Evolutionary conservation across 768 basidiomycete species (phyloP).

Genomic region (Paxillus rubicundulus): DNA sequence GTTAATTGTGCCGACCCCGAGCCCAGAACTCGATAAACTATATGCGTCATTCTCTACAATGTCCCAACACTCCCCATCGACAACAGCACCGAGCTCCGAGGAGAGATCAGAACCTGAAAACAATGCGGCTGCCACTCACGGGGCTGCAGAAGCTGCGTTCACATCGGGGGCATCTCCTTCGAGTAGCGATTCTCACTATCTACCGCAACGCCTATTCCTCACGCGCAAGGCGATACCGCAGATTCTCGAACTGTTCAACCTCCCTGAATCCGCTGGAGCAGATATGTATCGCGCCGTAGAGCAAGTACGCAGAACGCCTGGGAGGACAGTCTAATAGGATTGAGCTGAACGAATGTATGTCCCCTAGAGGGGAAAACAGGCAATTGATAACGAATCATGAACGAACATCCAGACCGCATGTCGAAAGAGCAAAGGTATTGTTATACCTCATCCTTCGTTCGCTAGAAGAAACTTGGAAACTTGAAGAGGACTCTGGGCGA

Average conservation of each 20-base stretch:
- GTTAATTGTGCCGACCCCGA: constrained; percentile 55
- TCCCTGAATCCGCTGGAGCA: constrained; percentile 43
- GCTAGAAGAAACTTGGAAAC: constrained; percentile 19
- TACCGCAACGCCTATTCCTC: constrained; percentile 41
- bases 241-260: constrained; percentile 45
- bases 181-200: background rate
- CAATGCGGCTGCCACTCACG: background rate
- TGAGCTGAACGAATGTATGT: background rate
- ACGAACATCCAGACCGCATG: background rate
- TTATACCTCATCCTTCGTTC: constrained; percentile 1
- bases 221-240: constrained; percentile 51
- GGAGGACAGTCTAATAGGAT: constrained; percentile 7
- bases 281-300: constrained; percentile 66
- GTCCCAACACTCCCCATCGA: constrained; percentile 7
- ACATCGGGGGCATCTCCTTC: constrained; percentile 2
- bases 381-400: background rate
- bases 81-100: constrained; percentile 8
- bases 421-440: background rate
- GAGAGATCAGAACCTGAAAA: background rate
- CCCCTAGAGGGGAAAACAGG: background rate
- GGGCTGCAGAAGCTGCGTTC: constrained; percentile 1
- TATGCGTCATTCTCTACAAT: constrained; percentile 39
- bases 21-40: constrained; percentile 52
- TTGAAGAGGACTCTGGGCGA: constrained; percentile 32
- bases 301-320: constrained; percentile 43